phyloP scores from a whole-genome alignment of 257 asterid species.

The Solanum chaucha region DNA sequence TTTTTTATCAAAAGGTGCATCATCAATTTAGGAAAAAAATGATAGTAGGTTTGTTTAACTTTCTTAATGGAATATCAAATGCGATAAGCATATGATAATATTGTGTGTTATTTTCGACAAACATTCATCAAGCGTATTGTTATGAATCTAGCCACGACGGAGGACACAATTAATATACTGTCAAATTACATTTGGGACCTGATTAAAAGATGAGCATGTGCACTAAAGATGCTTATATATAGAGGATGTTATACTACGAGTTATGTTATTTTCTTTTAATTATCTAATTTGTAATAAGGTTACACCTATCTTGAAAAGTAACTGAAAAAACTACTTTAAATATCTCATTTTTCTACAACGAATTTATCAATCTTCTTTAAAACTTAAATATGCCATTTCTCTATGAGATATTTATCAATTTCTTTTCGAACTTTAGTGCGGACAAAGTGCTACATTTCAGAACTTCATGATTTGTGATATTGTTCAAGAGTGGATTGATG shows the following conservation, averaged over 20 bases:
- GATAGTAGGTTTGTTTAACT: background rate
- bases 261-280: too few species aligned
- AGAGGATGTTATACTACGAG: too few species aligned
- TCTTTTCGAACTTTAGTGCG: background rate
- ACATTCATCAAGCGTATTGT: background rate
- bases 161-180: background rate
- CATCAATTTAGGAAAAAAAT: background rate
- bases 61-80: background rate
- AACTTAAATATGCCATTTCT: background rate
- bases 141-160: background rate
- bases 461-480: too few species aligned
- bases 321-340: background rate
- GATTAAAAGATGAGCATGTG: background rate
- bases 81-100: background rate
- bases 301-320: background rate
- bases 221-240: background rate
- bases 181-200: background rate
- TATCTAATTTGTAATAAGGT: too few species aligned
- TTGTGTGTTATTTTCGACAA: background rate
- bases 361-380: background rate
- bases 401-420: background rate
- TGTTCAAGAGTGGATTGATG: too few species aligned
- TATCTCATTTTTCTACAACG: background rate
- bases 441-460: background rate
- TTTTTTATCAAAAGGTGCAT: background rate